Evolutionary conservation across 2,329 filamentous ascomycete species (phyloP), one percentile per base, ranked within the genome.

Genomic region (Westerdykella ornata): DNA sequence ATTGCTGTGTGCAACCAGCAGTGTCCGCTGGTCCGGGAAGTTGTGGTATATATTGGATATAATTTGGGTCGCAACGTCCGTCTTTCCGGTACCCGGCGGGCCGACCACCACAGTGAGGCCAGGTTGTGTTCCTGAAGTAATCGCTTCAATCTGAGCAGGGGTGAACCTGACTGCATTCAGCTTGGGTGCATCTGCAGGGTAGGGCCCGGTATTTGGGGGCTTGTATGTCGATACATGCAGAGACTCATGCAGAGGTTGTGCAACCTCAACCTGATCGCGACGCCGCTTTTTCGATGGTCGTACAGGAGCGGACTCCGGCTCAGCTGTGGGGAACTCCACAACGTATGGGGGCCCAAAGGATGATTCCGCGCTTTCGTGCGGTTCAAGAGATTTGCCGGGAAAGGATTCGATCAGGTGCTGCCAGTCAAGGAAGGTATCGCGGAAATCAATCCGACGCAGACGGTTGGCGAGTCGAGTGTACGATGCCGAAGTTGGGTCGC

Each of bases 21-120:
- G 72, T 0, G 92, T 98, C 54, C 88, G 84, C 65, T 98, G 88
- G 49, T 83, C 75, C 6, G 92, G 89, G 62, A 96, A 98, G 68
- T 97, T 95, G 72, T 97, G 90, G 62, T 98, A 98, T 54, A 98
- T 85, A 65, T 97, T 96, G 71, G 87, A 96, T 69, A 98, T 98
- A 62, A 97, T 94, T 66, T 98, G 92, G 4, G 90, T 96, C 36
- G 88, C 89, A 39, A 98, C 92, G 67, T 98, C 92, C n/a, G 92
- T 98, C 72, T 98, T 98, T 48, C 94, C 92, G 5, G 92, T 98
- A 41, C 92, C 92, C 6, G 92, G 92, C 40, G 92, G 92, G 1
- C 92, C 92, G 47, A 98, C 87, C 53, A 98, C 84, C 36, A 98
- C 79, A 1, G 90, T 96, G 38, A 98, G 74, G 15, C 94, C 92